Evolutionary conservation across 2,329 filamentous ascomycete species (phyloP).

Genomic region (Helotiales sp.): DNA sequence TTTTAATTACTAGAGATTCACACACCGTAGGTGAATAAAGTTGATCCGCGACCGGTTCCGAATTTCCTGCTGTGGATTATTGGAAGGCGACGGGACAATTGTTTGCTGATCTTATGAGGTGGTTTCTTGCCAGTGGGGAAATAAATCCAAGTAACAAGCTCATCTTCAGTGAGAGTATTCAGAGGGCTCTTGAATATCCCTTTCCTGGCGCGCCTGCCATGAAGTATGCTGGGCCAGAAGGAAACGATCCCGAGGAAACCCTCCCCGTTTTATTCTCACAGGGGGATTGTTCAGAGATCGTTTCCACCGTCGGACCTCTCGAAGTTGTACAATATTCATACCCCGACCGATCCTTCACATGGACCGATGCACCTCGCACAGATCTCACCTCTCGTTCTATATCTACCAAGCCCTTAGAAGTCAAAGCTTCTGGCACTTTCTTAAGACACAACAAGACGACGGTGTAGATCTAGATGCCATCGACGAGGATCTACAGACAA

Average conservation of each 20-base stretch:
- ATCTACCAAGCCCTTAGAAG: neutral
- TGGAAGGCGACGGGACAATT: no score
- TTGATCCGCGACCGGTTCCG: no score
- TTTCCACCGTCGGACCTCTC: neutral
- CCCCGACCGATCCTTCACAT: neutral
- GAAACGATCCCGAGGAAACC: neutral
- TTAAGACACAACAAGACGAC: neutral
- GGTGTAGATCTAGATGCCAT: neutral
- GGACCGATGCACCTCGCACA: neutral
- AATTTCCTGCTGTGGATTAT: no score
- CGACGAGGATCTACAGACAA: neutral
- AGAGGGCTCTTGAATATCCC: no score
- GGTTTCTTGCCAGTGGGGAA: no score
- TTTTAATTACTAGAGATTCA: no score
- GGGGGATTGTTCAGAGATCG: neutral
- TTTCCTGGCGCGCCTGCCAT: no score
- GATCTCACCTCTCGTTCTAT: neutral
- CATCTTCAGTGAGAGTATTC: no score
- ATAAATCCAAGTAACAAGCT: no score
- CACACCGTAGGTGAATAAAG: no score
- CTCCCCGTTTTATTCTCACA: neutral
- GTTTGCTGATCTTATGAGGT: no score
- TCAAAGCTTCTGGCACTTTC: neutral
- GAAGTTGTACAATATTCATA: neutral
- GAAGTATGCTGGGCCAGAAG: neutral